These are phyloP conservation scores for Penicillium turbatum DNA, from an alignment of 495 filamentous ascomycete genomes.

Conservation along the genomic window DNA sequence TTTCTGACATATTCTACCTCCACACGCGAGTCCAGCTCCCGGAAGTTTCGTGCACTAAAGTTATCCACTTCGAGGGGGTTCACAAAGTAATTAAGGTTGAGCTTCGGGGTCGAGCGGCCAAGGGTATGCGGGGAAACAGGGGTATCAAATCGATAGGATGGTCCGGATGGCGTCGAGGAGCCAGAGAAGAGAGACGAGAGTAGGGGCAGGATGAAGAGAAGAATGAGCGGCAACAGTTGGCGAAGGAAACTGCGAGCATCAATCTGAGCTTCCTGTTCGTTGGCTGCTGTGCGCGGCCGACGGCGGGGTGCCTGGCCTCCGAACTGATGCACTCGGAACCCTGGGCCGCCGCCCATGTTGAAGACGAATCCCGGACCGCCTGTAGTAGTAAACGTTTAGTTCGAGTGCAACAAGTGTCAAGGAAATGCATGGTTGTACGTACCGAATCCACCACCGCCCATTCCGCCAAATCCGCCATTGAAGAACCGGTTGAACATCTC, in stretches of 20 bases:
- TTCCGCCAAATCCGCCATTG: conserved; percentile 52
- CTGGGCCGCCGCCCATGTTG: conserved; percentile 79
- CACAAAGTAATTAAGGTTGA: conserved; percentile 78
- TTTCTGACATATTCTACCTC: conserved; percentile 65
- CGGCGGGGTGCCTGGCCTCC: conserved; percentile 63
- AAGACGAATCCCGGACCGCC: conserved; percentile 84
- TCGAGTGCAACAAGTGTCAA: not conserved
- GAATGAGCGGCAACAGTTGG: conserved; percentile 75
- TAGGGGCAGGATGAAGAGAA: conserved; percentile 85
- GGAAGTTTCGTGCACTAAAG: conserved; percentile 60
- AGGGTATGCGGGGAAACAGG: conserved; percentile 65
- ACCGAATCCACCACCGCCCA: conserved; percentile 63
- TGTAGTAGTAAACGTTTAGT: conserved; percentile 12
- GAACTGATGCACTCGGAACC: conserved; percentile 83
- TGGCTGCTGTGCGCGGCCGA: conserved; percentile 63
- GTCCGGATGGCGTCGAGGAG: conserved; percentile 53
- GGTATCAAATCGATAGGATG: conserved; percentile 65
- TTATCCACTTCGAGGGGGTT: conserved; percentile 72
- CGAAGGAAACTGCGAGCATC: conserved; percentile 45
- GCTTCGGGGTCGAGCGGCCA: conserved; percentile 62
- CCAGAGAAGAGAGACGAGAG: conserved; percentile 75
- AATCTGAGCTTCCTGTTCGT: conserved; percentile 45
- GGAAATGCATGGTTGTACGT: conserved; percentile 12
- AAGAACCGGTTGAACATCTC: conserved; percentile 97
- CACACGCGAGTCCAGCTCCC: conserved; percentile 68